These are phyloP conservation scores for Russula sp. DNA, from an alignment of 768 basidiomycete genomes.

Conservation along the genomic window DNA sequence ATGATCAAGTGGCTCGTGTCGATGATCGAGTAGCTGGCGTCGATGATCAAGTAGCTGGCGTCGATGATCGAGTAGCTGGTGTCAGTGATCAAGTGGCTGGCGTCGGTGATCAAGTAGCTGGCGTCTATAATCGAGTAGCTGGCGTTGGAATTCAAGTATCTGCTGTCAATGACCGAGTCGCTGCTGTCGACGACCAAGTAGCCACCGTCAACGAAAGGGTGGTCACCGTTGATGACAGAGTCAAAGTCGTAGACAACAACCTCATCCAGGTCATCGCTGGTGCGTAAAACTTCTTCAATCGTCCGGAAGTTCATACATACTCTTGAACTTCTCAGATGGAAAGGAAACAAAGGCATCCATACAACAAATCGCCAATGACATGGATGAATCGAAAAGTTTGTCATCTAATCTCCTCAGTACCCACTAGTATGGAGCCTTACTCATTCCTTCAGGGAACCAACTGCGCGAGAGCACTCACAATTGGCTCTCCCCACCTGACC, in stretches of 20 bases:
- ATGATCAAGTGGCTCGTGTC: not conserved
- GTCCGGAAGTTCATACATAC: too few species aligned
- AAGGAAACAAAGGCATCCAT: too few species aligned
- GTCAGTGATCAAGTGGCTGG: not conserved
- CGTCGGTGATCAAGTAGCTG: not conserved
- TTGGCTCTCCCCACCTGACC: constrained; percentile 19
- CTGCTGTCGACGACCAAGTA: too few species aligned
- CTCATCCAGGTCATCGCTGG: too few species aligned
- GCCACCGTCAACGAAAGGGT: too few species aligned
- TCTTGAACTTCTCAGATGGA: not conserved
- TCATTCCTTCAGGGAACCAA: not conserved
- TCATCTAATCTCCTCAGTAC: not conserved
- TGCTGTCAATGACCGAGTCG: not conserved
- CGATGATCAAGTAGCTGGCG: too few species aligned
- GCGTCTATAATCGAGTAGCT: not conserved
- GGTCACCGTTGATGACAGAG: not conserved
- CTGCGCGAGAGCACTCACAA: not conserved
- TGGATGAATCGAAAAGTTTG: not conserved
- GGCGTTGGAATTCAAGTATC: too few species aligned
- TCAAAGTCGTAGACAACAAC: not conserved
- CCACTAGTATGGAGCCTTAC: not conserved
- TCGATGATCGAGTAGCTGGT: not conserved
- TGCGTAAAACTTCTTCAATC: too few species aligned
- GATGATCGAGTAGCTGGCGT: too few species aligned
- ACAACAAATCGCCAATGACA: not conserved